Base-by-base conservation (phyloP, 768 basidiomycete species). In the Mycena polygramma region DNA sequence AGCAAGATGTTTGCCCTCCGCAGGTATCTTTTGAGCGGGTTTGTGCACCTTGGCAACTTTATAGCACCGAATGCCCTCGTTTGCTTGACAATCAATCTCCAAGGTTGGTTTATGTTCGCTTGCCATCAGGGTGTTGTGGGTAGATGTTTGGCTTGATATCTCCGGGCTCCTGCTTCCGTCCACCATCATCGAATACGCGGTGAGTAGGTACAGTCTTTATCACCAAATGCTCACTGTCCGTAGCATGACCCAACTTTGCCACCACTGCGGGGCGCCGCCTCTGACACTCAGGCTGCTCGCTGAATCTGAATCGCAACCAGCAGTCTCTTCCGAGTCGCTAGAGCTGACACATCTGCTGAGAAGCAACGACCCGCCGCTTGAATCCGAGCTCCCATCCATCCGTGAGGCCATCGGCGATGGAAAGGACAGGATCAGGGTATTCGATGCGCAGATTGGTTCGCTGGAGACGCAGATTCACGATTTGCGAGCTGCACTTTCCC, bases 291-390 rank as follows among this genome's bases (percentile, higher is more conserved):
- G 13, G 30, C 30, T 26, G 9, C 51, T 52, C 24, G 24, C 17
- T 24, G n/a, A n/a, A n/a, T n/a, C n/a, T n/a, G 51, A 52, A n/a
- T n/a, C n/a, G 51, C 51, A 1, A 26, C 51, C 22, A 30, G 24
- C 26, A 7, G 24, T 19, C 51, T 1, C 51, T 52, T 52, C 26
- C 51, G n/a, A n/a, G n/a, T 7, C 7, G 8, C 51, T 26, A 26
- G 51, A 52, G 26, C 14, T 30, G 4, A 52, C 51, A 26, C 51
- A 52, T 26, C 51, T 52, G 24, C 51, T 52, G 30, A 52, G 24
- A 30, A 52, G 51, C 51, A 52, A 52, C 51, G 51, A 52, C 13
- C 51, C 48, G 20, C 48, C 51, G 26, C 51, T 30, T 52, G 51
- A 52, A 24, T 52, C 51, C 51, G 51, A 52, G 24, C 24, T 52